Base-by-base conservation (phyloP, 805 yeast genomes). In the Candida adriatica region DNA sequence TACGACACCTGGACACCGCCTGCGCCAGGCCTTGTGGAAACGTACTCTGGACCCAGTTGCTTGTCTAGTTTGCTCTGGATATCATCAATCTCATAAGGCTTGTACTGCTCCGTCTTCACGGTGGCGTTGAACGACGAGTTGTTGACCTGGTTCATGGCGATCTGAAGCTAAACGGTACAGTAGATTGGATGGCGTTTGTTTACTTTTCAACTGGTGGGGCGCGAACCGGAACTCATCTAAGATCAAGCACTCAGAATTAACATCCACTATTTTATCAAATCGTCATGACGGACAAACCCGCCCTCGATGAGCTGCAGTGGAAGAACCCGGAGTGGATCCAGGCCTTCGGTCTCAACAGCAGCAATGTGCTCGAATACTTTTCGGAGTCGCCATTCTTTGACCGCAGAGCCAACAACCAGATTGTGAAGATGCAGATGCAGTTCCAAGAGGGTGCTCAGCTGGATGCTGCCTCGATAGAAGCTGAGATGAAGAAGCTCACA, bases 311-410 rank as follows among this genome's bases (percentile, higher is more conserved):
- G 49, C 68, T 92, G 25, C 97, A 88, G 55, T 92, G 98, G 98
- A 75, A 88, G 43, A 80, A 92, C 4, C 97, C 98, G 1, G 98
- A 92, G 56, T 92, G 96, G 94, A 86, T 92, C 42, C 95, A 87
- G 53, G 73, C 79, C 32, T 78, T 77, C 53, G 96, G 95, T 0
- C 70, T 92, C 16, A 69, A 87, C 27, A 82, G 94, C 0, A 94
- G 79, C 32, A 92, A 88, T 51, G 96, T 92, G 1, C 68, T 92
- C 14, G 97, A 92, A 38, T 92, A 92, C 58, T 88, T 92, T 51
- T 66, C 96, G 4, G 84, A 85, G 46, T 84, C 95, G 3, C 98
- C 99, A 2, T 94, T 90, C 59, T 92, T 83, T 53, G 96, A 90
- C 53, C 70, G 96, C 43, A 76, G 94, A 1, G 82, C 96, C 27